Conservation (phyloP, 176 grass and related monocot genomes). For the Tillandsia leiboldiana region DNA sequence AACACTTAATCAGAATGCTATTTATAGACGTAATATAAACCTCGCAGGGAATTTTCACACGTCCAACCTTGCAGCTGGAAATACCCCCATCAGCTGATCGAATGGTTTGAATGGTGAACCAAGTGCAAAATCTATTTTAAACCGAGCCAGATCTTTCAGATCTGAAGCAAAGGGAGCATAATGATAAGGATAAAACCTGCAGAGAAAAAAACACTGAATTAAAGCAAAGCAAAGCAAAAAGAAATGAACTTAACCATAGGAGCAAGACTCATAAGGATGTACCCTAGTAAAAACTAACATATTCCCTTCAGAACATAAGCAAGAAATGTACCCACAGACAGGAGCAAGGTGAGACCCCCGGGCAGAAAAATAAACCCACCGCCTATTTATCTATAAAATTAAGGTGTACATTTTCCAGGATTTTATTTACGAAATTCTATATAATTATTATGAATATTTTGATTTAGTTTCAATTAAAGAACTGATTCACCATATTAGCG, state of each 20-base stretch:
- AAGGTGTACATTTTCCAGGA: background rate
- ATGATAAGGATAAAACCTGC: slow-evolving; percentile 99
- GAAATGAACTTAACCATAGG: slow-evolving; percentile 6
- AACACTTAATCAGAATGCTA: background rate
- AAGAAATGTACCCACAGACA: background rate
- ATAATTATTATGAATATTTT: too few relatives aligned
- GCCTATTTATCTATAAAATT: background rate
- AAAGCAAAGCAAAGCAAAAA: slow-evolving; percentile 7
- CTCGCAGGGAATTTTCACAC: background rate
- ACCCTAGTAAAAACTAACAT: background rate
- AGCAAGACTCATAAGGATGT: background rate
- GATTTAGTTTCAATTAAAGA: background rate
- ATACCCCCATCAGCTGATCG: slow-evolving; percentile 97
- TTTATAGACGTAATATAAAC: slow-evolving; percentile 12
- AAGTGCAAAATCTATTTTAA: slow-evolving; percentile 61
- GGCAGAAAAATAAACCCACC: too few relatives aligned
- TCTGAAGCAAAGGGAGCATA: slow-evolving; percentile 99
- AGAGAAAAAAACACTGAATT: slow-evolving; percentile 12
- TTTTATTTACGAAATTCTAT: too few relatives aligned
- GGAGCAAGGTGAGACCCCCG: background rate
- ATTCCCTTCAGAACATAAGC: slow-evolving; percentile 1
- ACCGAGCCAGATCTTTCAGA: slow-evolving; percentile 52
- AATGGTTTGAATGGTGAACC: slow-evolving; percentile 94
- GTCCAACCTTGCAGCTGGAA: slow-evolving; percentile 91
- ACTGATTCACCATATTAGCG: background rate